phyloP scores from a whole-genome alignment of 2,329 filamentous ascomycete species.

The Didymella pomorum region DNA sequence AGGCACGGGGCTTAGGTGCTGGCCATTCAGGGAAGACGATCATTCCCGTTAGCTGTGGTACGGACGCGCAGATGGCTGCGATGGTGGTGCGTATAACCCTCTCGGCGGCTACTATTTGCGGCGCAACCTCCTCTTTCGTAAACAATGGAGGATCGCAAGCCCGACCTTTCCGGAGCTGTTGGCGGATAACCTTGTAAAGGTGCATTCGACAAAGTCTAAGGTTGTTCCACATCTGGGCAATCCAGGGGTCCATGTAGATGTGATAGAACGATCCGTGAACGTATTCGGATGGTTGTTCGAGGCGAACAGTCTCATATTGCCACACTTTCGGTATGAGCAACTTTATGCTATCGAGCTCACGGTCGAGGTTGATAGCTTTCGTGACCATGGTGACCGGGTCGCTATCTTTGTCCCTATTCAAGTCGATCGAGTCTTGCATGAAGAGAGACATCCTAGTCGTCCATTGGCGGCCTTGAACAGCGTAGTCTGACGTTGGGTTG shows the following conservation, averaged over 20 bases:
- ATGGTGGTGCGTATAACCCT: conserved; percentile 24
- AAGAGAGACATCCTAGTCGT: conserved; percentile 31
- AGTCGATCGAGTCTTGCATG: conserved; percentile 33
- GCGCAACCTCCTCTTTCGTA: conserved; percentile 11
- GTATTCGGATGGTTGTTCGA: conserved; percentile 13
- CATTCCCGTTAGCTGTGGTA: conserved; percentile 42
- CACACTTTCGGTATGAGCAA: conserved; percentile 34
- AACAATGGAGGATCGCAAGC: conserved; percentile 26
- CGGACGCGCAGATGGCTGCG: conserved; percentile 33
- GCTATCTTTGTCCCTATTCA: conserved; percentile 28
- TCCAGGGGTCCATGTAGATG: conserved; percentile 43
- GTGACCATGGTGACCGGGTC: conserved; percentile 28
- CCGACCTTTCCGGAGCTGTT: conserved; percentile 29
- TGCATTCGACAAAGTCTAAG: conserved; percentile 34
- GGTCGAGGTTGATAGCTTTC: conserved; percentile 27
- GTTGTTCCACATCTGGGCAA: conserved; percentile 45
- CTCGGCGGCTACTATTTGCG: conserved; percentile 24
- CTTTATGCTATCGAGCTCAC: conserved; percentile 34
- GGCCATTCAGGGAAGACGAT: conserved; percentile 31
- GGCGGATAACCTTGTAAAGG: conserved; percentile 34
- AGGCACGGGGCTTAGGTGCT: neutral
- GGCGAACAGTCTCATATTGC: conserved; percentile 29
- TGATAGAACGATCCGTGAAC: conserved; percentile 37
- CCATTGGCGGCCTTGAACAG: conserved; percentile 31
- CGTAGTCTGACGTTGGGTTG: conserved; percentile 29